Conservation (phyloP, 2,329 filamentous ascomycete species). For the Fusarium nisikadoi region DNA sequence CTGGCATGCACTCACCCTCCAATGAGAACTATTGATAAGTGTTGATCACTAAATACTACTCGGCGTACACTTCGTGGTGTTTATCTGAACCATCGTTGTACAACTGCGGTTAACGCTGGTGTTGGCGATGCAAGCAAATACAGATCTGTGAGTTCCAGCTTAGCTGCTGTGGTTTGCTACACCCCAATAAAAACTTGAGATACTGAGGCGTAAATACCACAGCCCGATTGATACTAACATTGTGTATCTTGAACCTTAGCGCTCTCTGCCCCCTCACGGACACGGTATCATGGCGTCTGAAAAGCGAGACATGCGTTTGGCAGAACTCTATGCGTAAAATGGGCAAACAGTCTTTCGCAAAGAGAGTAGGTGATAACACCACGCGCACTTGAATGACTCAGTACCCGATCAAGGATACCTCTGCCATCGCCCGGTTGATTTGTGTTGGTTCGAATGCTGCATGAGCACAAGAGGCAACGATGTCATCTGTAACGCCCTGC, state of each 20-base stretch:
- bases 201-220: not conserved
- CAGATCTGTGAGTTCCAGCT: not conserved
- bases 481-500: not conserved
- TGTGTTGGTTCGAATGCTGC: not conserved
- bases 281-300: not conserved
- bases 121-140: not conserved
- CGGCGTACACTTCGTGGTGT: not conserved
- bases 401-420: not conserved
- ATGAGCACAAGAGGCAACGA: not conserved
- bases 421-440: not conserved
- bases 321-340: not conserved
- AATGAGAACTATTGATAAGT: not conserved
- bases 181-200: not conserved
- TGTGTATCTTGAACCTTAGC: not conserved
- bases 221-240: not conserved
- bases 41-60: not conserved
- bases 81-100: not conserved
- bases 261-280: no score
- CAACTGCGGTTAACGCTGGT: not conserved
- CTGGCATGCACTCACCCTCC: not conserved
- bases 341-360: not conserved
- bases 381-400: no score
- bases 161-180: constrained; percentile 1
- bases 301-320: not conserved
- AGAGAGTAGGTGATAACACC: no score